Percentiles rank a stretch among this genome's conserved stretches.
Evolutionary conservation across 1,284 basidiomycete species (phyloP).

Genomic region (Ceratobasidium sp.): DNA sequence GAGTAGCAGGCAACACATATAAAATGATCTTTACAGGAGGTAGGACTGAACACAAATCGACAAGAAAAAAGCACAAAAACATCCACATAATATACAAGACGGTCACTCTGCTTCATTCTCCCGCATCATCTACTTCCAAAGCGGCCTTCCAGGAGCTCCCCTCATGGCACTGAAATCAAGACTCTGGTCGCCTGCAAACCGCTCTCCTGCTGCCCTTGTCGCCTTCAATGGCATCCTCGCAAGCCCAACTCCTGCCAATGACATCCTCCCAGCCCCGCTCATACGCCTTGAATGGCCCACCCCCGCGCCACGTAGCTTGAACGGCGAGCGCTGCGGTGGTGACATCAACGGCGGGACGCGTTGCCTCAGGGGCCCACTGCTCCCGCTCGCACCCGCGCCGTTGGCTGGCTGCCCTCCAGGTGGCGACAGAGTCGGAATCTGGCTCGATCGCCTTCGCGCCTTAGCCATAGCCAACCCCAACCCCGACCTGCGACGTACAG

Average conservation of each 20-base stretch:
- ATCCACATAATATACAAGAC: constrained; percentile 35
- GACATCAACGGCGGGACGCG: constrained; percentile 20
- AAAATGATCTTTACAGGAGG: constrained; percentile 38
- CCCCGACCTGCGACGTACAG: constrained; percentile 74
- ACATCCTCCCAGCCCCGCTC: constrained; percentile 28
- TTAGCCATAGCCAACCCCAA: constrained; percentile 77
- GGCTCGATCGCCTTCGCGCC: constrained; percentile 70
- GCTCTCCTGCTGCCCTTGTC: constrained; percentile 23
- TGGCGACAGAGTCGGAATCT: constrained; percentile 63
- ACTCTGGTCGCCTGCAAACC: constrained; percentile 43
- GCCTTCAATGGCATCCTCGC: constrained; percentile 32
- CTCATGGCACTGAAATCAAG: constrained; percentile 23
- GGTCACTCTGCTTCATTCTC: background rate
- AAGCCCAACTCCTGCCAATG: constrained; percentile 24
- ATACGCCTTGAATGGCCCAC: constrained; percentile 25
- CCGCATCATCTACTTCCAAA: constrained; percentile 29
- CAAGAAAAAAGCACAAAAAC: constrained; percentile 10
- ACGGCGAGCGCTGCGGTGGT: constrained; percentile 36
- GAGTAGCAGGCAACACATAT: constrained; percentile 17
- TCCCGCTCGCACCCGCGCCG: constrained; percentile 20
- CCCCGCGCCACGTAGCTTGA: constrained; percentile 27
- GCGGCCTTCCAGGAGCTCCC: constrained; percentile 19
- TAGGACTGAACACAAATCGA: constrained; percentile 40
- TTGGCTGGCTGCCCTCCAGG: background rate
- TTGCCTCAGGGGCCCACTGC: constrained; percentile 37